Evolutionary conservation across 2,329 filamentous ascomycete species (phyloP).

Genomic region (Pyrenophora teres): DNA sequence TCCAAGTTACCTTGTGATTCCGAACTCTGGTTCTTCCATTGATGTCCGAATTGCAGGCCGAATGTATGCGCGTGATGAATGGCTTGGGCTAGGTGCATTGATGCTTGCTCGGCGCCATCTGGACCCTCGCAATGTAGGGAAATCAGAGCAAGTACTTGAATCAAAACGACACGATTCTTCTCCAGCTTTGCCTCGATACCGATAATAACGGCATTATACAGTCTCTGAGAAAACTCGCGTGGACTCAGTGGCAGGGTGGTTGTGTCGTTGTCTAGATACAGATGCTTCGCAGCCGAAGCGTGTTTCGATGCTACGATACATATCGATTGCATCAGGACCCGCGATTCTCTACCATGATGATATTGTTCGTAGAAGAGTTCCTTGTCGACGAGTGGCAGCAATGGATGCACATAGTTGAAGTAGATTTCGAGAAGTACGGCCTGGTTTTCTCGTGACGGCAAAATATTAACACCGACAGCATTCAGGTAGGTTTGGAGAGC

Average conservation of each 20-base stretch:
- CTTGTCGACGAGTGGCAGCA: slow-evolving; percentile 54
- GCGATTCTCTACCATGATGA: slow-evolving; percentile 43
- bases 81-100: slow-evolving; percentile 54
- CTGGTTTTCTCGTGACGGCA: slow-evolving; percentile 44
- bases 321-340: slow-evolving; percentile 52
- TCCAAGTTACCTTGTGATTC: slow-evolving; percentile 49
- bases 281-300: slow-evolving; percentile 47
- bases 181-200: slow-evolving; percentile 50
- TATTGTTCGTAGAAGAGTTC: slow-evolving; percentile 48
- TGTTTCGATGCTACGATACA: slow-evolving; percentile 57
- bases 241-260: slow-evolving; percentile 38
- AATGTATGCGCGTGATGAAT: slow-evolving; percentile 57
- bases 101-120: slow-evolving; percentile 54
- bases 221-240: slow-evolving; percentile 51
- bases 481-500: slow-evolving; percentile 46
- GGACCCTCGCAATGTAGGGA: slow-evolving; percentile 55
- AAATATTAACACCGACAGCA: slow-evolving; percentile 42
- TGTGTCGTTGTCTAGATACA: slow-evolving; percentile 46
- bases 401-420: slow-evolving; percentile 52
- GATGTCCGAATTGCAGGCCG: slow-evolving; percentile 52
- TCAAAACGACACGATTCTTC: slow-evolving; percentile 54
- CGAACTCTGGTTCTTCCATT: slow-evolving; percentile 47
- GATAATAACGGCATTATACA: slow-evolving; percentile 51
- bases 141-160: slow-evolving; percentile 53
- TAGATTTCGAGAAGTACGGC: slow-evolving; percentile 52